Evolutionary conservation across 2,329 filamentous ascomycete species (phyloP).

Genomic region (Cytospora schulzeri): DNA sequence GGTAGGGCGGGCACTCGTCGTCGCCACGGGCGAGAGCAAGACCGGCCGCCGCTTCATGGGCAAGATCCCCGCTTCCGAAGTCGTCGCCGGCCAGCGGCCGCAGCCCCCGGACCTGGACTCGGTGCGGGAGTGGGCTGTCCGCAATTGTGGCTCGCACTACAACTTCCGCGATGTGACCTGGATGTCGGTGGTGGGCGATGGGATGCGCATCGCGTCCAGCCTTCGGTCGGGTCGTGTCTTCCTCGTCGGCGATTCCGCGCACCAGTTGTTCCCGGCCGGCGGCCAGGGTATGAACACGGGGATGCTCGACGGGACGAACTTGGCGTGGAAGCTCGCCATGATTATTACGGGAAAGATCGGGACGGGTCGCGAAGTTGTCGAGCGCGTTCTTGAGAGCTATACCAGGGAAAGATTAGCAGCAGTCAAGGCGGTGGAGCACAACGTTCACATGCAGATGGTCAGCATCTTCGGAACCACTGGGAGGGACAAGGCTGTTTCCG

Average conservation of each 20-base stretch:
- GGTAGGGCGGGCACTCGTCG: constrained; percentile 2
- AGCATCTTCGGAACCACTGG: constrained; percentile 2
- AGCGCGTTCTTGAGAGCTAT: constrained; percentile 26
- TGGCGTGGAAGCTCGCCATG: constrained; percentile 53
- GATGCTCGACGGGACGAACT: constrained; percentile 55
- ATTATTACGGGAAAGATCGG: constrained; percentile 3
- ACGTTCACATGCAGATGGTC: constrained; percentile 3
- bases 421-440: constrained; percentile 8
- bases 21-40: constrained; percentile 3
- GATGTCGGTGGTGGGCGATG: constrained; percentile 16
- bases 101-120: not conserved
- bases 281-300: constrained; percentile 63
- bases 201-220: constrained; percentile 38
- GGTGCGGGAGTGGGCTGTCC: constrained; percentile 2
- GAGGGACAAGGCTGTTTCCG: constrained; percentile 8
- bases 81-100: not conserved
- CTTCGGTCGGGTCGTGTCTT: constrained; percentile 53
- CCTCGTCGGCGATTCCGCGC: constrained; percentile 59
- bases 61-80: not conserved
- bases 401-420: constrained; percentile 8
- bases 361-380: not conserved
- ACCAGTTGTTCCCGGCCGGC: constrained; percentile 57
- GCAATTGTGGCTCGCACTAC: constrained; percentile 5
- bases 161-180: constrained; percentile 15
- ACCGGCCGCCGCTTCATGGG: constrained; percentile 8